Base-by-base conservation (phyloP, 2,329 filamentous ascomycete species). In the Rugonectria rugulosa region DNA sequence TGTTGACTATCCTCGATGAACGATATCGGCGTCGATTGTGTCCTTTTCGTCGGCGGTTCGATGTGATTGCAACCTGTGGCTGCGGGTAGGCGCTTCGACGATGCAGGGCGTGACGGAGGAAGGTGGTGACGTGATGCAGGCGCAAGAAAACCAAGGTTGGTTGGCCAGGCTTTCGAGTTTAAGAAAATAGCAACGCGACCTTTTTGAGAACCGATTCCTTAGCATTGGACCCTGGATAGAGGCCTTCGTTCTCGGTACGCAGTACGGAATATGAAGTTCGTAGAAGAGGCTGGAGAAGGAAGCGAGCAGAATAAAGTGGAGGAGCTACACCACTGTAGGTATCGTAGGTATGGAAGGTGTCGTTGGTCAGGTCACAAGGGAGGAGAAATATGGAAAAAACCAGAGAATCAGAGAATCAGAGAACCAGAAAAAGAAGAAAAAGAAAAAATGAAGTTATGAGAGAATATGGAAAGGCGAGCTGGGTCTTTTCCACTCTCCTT, bases 361-460 rank as follows among this genome's bases (percentile, higher is more conserved):
- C 34, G 45, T 52, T 36, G 43, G 44, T 54, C 50, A 61, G 60
- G 40, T 36, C 60, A 63, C 52, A 14, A n/a, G 32, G 19, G 34
- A 53, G 47, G 38, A 46, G 12, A 27, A 34, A 56, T 24, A 34
- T 5, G 19, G 45, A 48, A 19, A 6, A 10, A 5, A 5, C 20
- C 26, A 24, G 49, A 23, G 47, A 34, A 21, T 24, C 31, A 20
- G 26, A 20, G 32, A 20, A 21, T 4, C 19, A 19, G 36, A 49
- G 37, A 29, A 49, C 43, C 38, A 10, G 23, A 29, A 48, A 44
- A 10, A 26, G 26, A 44, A 27, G 17, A 34, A 36, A 38, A 40
- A 31, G 47, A 50, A 37, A 62, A 20, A 17, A 19, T 26, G 19
- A 38, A 17, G 15, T 37, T 32, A 11, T 32, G n/a, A 14, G 12